Conservation (phyloP, 1,139 yeast genomes). For the Citeromyces siamensis region DNA sequence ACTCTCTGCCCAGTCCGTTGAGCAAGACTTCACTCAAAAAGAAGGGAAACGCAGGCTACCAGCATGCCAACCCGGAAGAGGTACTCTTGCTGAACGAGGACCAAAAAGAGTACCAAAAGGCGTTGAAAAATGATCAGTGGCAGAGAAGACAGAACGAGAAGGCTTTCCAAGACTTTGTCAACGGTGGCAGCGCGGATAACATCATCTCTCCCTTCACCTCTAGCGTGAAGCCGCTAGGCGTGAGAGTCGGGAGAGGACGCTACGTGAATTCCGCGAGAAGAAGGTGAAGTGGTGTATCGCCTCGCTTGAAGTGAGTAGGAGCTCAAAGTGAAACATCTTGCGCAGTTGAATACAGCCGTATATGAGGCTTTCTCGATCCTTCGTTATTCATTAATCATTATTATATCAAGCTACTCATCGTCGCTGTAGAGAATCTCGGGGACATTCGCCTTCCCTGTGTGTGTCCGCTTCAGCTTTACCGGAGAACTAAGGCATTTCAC, state of each 20-base stretch:
- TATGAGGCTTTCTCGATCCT: not conserved
- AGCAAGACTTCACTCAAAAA: slow-evolving; percentile 50
- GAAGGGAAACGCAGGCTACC: slow-evolving; percentile 63
- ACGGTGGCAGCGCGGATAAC: slow-evolving; percentile 90
- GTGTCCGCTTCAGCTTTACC: not conserved
- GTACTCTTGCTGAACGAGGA: slow-evolving; percentile 74
- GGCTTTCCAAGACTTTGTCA: slow-evolving; percentile 76
- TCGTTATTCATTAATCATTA: not conserved
- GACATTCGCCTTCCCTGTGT: not conserved
- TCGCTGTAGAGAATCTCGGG: slow-evolving; percentile 1
- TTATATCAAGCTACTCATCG: not conserved
- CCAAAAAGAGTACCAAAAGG: slow-evolving; percentile 85
- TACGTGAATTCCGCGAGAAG: slow-evolving; percentile 55
- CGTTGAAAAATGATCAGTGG: slow-evolving; percentile 83
- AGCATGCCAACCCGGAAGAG: slow-evolving; percentile 46
- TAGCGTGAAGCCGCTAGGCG: slow-evolving; percentile 49
- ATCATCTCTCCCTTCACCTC: slow-evolving; percentile 80
- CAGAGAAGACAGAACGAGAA: slow-evolving; percentile 79
- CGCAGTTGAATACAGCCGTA: no score
- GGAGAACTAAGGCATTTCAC: not conserved
- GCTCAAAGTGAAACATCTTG: no score
- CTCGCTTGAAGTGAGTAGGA: no score
- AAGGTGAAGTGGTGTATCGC: no score
- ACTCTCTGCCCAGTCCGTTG: slow-evolving; percentile 63
- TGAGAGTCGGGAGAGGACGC: slow-evolving; percentile 75